Conservation (phyloP, 2,329 filamentous ascomycete species). For the Blastomyces silverae region DNA sequence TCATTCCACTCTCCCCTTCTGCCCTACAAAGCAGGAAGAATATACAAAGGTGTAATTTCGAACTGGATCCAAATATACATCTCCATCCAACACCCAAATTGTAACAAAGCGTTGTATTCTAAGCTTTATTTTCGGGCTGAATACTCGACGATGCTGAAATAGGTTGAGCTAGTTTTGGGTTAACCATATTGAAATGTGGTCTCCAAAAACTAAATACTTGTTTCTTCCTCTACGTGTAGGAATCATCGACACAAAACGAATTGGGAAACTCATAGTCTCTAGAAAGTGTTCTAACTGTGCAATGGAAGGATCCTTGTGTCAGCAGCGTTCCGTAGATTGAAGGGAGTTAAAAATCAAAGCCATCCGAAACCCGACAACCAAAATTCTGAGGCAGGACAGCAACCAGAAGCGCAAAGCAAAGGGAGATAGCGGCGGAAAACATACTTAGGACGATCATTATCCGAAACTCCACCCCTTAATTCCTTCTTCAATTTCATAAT, state of each 20-base stretch:
- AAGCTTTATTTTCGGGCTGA: neutral
- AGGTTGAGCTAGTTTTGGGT: neutral
- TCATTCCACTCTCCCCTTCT: neutral
- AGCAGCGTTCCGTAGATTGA: neutral
- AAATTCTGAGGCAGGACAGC: neutral
- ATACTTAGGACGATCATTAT: constrained; percentile 15
- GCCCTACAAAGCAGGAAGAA: neutral
- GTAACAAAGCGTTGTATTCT: neutral
- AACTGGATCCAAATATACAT: neutral
- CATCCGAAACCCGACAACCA: constrained; percentile 1
- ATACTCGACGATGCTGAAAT: neutral
- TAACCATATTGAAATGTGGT: neutral
- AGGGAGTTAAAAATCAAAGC: neutral
- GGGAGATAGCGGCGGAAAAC: constrained; percentile 8
- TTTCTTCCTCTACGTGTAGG: neutral
- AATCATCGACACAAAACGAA: constrained; percentile 15
- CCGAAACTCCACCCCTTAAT: neutral
- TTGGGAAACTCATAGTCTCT: constrained; percentile 15
- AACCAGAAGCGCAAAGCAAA: neutral
- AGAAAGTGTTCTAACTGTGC: constrained; percentile 15
- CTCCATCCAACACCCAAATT: neutral
- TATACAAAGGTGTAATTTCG: neutral
- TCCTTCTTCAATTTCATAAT: constrained; percentile 20
- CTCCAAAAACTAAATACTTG: neutral
- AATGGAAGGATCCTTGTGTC: neutral